phyloP scores from a whole-genome alignment of 345 rosid species.

The Eucalyptus victrix region DNA sequence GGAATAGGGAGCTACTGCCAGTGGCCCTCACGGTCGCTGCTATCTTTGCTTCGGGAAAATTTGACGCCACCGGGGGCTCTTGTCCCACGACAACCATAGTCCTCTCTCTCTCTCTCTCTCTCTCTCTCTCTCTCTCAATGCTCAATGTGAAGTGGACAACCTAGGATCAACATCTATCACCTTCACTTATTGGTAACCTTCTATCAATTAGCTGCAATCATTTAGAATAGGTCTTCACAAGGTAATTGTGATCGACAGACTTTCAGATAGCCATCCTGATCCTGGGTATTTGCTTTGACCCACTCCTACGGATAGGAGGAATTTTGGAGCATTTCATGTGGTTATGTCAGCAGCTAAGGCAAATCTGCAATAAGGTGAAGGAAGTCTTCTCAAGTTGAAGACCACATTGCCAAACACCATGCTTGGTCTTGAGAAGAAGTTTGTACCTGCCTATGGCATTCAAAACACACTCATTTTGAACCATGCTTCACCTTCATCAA shows the following conservation, averaged over 20 bases:
- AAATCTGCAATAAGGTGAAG: neutral
- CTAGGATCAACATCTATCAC: neutral
- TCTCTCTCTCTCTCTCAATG: neutral
- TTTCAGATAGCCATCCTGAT: neutral
- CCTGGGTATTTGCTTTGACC: neutral
- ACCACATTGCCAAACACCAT: neutral
- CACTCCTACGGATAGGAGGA: neutral
- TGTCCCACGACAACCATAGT: no score
- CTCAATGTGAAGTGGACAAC: neutral
- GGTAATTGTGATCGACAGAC: neutral
- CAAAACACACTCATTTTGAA: neutral
- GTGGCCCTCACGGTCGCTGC: no score
- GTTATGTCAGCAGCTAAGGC: neutral
- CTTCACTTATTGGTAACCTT: neutral
- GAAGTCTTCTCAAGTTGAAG: neutral
- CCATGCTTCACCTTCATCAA: neutral
- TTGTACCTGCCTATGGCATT: neutral
- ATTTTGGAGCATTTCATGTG: neutral
- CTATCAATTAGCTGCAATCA: neutral
- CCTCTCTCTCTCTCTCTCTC: neutral
- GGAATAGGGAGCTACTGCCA: no score
- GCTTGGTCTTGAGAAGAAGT: neutral
- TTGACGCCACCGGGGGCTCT: no score
- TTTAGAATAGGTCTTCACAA: neutral
- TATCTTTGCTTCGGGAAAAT: no score